Evolutionary conservation across 345 rosid genomes (phyloP).

Genomic region (Bretschneidera sinensis): DNA sequence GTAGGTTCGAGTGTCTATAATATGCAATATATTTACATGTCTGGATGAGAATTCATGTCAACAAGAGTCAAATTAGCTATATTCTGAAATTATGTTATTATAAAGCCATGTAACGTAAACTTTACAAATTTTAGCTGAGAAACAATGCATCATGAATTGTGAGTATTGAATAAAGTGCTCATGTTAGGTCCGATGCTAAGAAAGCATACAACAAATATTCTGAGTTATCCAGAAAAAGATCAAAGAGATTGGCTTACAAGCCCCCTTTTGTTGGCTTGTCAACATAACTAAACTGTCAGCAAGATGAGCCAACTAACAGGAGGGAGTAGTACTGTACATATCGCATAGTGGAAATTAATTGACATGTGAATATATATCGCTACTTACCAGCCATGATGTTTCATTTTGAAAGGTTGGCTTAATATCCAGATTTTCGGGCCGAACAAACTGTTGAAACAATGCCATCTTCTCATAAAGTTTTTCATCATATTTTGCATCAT

Average conservation of each 20-base stretch:
- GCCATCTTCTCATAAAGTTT: constrained; percentile 74
- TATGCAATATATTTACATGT: background rate
- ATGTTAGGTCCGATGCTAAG: background rate
- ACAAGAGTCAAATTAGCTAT: no score
- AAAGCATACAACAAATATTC: background rate
- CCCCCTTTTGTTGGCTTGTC: background rate
- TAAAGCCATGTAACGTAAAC: no score
- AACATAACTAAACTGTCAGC: background rate
- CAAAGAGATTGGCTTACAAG: background rate
- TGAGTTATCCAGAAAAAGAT: background rate
- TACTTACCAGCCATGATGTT: constrained; percentile 89
- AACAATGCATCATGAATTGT: no score
- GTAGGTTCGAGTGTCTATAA: background rate
- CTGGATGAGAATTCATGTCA: no score
- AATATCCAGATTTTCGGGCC: constrained; percentile 84
- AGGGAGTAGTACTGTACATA: background rate
- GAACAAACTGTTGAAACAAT: constrained; percentile 78
- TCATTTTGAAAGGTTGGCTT: constrained; percentile 80
- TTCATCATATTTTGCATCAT: constrained; percentile 73
- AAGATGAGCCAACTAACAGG: background rate
- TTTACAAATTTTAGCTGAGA: no score
- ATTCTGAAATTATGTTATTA: no score
- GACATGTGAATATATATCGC: constrained; percentile 14
- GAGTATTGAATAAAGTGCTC: no score
- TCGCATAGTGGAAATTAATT: background rate